Conservation (phyloP, 2,329 filamentous ascomycete species). For the Fusarium tanahbumbuense region DNA sequence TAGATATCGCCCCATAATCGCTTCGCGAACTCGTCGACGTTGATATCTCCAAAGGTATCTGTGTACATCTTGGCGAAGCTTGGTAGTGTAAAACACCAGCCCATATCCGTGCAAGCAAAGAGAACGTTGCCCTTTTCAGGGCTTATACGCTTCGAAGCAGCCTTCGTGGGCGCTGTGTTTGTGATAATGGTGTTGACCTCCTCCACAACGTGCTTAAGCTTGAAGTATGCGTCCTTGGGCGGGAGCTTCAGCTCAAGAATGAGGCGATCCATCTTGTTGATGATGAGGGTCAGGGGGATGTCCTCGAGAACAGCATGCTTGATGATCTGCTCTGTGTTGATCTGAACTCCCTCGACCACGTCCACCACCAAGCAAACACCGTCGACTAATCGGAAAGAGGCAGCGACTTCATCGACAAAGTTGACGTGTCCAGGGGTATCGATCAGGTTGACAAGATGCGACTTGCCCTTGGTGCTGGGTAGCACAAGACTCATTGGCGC, state of each 20-base stretch:
- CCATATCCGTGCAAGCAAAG: conserved; percentile 92
- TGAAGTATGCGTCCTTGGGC: conserved; percentile 97
- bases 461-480: conserved; percentile 90
- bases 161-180: conserved; percentile 82
- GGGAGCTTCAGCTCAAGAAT: conserved; percentile 95
- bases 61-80: conserved; percentile 98
- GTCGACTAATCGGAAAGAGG: conserved; percentile 86
- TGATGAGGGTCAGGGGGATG: conserved; percentile 85
- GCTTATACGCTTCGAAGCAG: conserved; percentile 83
- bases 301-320: conserved; percentile 93
- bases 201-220: conserved; percentile 98
- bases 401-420: conserved; percentile 96
- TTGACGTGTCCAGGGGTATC: conserved; percentile 98
- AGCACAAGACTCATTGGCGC: conserved; percentile 95
- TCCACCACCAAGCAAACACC: conserved; percentile 95
- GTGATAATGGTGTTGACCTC: conserved; percentile 97
- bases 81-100: conserved; percentile 94
- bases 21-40: conserved; percentile 82
- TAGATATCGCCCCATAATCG: conserved; percentile 97
- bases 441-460: conserved; percentile 92
- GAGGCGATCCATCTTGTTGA: conserved; percentile 97
- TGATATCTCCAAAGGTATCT: conserved; percentile 84
- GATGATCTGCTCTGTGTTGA: conserved; percentile 97
- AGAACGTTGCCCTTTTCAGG: conserved; percentile 99
- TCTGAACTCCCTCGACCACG: conserved; percentile 98